Conservation (phyloP, 2,329 filamentous ascomycete genomes). For the Sporothrix brunneoviolacea region DNA sequence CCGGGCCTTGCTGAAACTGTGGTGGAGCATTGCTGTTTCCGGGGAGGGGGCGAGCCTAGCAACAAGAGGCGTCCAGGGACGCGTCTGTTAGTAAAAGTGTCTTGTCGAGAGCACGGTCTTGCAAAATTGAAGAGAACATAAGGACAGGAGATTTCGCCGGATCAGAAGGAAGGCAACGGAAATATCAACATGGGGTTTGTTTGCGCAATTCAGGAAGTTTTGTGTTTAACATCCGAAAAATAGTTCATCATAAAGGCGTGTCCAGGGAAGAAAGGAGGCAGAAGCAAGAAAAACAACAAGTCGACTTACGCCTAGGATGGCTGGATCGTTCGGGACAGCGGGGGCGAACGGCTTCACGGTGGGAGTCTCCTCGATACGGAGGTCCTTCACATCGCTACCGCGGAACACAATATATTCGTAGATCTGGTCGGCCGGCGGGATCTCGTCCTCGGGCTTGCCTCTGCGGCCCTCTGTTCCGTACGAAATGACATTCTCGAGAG, state of each 20-base stretch:
- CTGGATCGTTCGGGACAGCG: conserved; percentile 85
- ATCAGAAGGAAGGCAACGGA: conserved; percentile 99
- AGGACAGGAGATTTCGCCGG: conserved; percentile 1
- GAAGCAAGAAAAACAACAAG: conserved; percentile 8
- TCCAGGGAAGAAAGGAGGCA: conserved; percentile 13
- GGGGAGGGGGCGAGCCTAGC: conserved; percentile 33
- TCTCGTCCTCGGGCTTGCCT: conserved; percentile 71
- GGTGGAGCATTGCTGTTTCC: conserved; percentile 23
- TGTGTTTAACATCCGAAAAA: conserved; percentile 92
- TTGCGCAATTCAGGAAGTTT: conserved; percentile 85
- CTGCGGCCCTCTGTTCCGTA: conserved; percentile 90
- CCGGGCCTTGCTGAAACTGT: conserved; percentile 25
- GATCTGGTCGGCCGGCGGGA: conserved; percentile 74
- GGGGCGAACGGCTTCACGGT: conserved; percentile 67
- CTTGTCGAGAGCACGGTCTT: not conserved
- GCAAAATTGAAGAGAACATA: no score
- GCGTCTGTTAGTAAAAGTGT: conserved; percentile 1
- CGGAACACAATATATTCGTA: conserved; percentile 99
- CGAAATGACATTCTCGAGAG: conserved; percentile 90
- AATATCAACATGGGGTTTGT: conserved; percentile 83
- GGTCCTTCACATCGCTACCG: conserved; percentile 95
- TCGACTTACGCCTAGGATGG: conserved; percentile 91
- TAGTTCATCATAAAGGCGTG: conserved; percentile 70
- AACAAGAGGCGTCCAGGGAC: not conserved
- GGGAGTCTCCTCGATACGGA: conserved; percentile 82